Conservation (phyloP, 2,329 filamentous ascomycete species). For the Alternaria arbusti region DNA sequence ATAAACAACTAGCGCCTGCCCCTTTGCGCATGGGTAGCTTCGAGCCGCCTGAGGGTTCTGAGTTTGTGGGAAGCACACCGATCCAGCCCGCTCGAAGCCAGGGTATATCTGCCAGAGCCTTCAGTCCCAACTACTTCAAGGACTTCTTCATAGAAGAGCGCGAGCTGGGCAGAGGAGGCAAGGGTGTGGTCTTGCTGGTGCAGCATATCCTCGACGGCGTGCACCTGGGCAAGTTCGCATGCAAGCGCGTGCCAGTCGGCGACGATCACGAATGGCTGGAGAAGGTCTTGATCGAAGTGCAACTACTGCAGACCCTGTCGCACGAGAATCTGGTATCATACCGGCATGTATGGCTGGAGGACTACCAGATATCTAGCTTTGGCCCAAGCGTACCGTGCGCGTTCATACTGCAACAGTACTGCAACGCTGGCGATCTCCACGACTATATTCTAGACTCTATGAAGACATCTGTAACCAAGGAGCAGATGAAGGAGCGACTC, state of each 20-base stretch:
- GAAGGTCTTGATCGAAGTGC: constrained; percentile 92
- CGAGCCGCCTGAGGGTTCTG: constrained; percentile 56
- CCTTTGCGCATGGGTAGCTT: constrained; percentile 34
- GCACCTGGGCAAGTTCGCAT: constrained; percentile 87
- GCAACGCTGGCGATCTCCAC: constrained; percentile 90
- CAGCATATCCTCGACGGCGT: constrained; percentile 91
- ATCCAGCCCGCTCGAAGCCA: constrained; percentile 53
- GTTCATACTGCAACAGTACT: constrained; percentile 97
- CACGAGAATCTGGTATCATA: constrained; percentile 97
- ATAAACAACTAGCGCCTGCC: constrained; percentile 52
- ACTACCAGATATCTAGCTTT: constrained; percentile 81
- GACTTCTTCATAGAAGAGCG: constrained; percentile 90
- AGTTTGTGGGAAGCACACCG: constrained; percentile 56
- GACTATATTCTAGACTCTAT: constrained; percentile 79
- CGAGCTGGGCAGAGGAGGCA: constrained; percentile 86
- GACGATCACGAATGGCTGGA: constrained; percentile 95
- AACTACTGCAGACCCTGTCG: constrained; percentile 86
- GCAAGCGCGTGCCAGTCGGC: constrained; percentile 92
- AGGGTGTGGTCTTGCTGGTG: constrained; percentile 93
- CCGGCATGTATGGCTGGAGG: constrained; percentile 95
- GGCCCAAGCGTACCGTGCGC: constrained; percentile 91
- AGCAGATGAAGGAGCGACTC: constrained; percentile 87
- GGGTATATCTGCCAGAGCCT: constrained; percentile 83
- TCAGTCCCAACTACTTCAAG: constrained; percentile 91
- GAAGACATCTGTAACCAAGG: constrained; percentile 69